Evolutionary conservation across 2,329 filamentous ascomycete species (phyloP).

Genomic region (Didymella pinodella): DNA sequence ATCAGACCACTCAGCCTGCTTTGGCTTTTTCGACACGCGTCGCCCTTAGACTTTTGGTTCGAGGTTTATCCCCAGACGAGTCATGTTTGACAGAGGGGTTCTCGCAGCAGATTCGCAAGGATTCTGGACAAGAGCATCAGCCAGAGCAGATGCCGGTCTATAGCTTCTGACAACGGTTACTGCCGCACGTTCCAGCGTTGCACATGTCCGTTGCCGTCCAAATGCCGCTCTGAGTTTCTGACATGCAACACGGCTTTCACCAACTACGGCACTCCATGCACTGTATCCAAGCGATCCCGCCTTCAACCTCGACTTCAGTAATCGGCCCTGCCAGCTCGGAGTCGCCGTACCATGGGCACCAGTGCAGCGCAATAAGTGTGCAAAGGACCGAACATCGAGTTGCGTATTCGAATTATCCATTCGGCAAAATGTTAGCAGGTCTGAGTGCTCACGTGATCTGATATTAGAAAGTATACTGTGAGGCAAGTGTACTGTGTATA

Average conservation of each 20-base stretch:
- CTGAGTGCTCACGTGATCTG: background rate
- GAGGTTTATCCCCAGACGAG: background rate
- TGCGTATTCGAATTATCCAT: background rate
- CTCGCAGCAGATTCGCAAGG: background rate
- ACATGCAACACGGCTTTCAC: background rate
- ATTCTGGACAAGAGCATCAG: background rate
- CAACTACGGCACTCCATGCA: background rate
- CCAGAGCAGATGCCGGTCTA: background rate
- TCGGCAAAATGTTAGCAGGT: background rate
- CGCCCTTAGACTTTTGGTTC: background rate
- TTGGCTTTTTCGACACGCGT: conserved; percentile 1
- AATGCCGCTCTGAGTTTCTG: background rate
- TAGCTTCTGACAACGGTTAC: background rate
- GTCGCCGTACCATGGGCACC: conserved; percentile 3
- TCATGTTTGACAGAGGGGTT: conserved; percentile 2
- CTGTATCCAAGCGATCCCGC: background rate
- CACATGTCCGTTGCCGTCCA: background rate
- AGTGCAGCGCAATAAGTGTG: background rate
- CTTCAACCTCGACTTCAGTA: background rate
- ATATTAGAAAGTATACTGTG: no score
- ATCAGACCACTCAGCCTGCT: background rate
- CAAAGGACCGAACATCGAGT: background rate
- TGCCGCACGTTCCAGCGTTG: background rate
- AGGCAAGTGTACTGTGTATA: no score
- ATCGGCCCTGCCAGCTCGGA: background rate